Conservation (phyloP, 108 stramenopile species). For the Fistulifera solaris region DNA sequence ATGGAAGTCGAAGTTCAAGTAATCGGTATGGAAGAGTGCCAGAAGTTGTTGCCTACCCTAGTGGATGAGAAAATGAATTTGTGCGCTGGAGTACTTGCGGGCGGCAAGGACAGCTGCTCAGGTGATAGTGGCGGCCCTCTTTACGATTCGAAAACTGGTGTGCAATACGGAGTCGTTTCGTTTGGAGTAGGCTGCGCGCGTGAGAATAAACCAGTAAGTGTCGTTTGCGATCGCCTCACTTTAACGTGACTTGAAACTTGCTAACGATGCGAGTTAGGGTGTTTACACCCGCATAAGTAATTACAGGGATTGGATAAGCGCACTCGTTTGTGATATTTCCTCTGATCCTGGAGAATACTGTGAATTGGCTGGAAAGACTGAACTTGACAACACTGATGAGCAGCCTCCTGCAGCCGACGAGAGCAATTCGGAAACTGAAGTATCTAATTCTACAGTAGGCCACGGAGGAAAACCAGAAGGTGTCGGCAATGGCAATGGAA, state of each 20-base stretch:
- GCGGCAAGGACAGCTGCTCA: constrained; percentile 1
- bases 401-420: no score
- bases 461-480: no score
- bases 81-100: neutral
- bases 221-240: neutral
- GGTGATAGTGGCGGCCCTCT: neutral
- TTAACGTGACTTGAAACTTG: neutral
- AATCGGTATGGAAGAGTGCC: neutral
- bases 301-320: neutral
- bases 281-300: neutral
- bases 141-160: neutral
- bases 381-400: no score
- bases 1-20: neutral
- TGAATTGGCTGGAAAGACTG: no score
- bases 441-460: no score
- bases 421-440: no score
- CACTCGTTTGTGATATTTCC: neutral
- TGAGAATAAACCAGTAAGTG: constrained; percentile 3
- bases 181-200: neutral
- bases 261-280: neutral
- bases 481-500: no score
- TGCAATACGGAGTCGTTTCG: neutral
- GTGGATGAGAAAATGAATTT: neutral
- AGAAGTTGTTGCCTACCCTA: neutral
- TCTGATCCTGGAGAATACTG: no score